Conservation (phyloP, 2,329 filamentous ascomycete genomes). For the Elsinoe batatas region DNA sequence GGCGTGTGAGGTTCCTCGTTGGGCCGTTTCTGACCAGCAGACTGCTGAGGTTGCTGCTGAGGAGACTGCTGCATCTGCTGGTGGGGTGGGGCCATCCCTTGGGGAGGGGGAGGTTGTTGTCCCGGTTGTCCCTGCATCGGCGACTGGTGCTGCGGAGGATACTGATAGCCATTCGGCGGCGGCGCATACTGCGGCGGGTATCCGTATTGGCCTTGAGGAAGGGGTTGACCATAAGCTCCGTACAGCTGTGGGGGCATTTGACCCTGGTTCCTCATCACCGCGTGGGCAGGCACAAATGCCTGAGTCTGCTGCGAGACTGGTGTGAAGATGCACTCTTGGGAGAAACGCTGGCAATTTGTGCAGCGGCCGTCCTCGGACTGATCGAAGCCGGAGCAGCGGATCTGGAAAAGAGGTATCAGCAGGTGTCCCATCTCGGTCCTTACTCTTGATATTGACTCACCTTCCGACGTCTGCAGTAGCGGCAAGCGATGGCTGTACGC, state of each 20-base stretch:
- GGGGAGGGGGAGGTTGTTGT: conserved; percentile 34
- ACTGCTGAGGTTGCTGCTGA: conserved; percentile 15
- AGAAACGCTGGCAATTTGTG: conserved; percentile 63
- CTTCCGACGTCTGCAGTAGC: conserved; percentile 51
- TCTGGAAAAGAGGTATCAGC: conserved; percentile 38
- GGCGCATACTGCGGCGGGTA: conserved; percentile 18
- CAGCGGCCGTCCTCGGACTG: conserved; percentile 61
- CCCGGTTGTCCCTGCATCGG: conserved; percentile 20
- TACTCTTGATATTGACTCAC: conserved; percentile 26
- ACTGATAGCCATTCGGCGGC: conserved; percentile 21
- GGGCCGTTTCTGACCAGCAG: conserved; percentile 36
- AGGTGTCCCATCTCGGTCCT: neutral
- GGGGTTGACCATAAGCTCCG: conserved; percentile 42
- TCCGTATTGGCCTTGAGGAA: conserved; percentile 28
- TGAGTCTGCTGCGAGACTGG: conserved; percentile 65
- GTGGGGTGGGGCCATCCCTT: conserved; percentile 29
- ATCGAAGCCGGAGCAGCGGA: conserved; percentile 67
- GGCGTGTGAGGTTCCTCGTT: conserved; percentile 42
- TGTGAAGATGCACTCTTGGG: conserved; percentile 68
- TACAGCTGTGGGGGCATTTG: conserved; percentile 40
- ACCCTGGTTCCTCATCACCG: conserved; percentile 44
- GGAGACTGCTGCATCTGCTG: conserved; percentile 12
- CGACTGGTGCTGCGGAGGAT: conserved; percentile 24
- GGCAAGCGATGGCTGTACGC: conserved; percentile 51
- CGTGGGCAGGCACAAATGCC: conserved; percentile 63